Conservation (phyloP, 2,329 filamentous ascomycete genomes). For the Scedosporium minutisporum region DNA sequence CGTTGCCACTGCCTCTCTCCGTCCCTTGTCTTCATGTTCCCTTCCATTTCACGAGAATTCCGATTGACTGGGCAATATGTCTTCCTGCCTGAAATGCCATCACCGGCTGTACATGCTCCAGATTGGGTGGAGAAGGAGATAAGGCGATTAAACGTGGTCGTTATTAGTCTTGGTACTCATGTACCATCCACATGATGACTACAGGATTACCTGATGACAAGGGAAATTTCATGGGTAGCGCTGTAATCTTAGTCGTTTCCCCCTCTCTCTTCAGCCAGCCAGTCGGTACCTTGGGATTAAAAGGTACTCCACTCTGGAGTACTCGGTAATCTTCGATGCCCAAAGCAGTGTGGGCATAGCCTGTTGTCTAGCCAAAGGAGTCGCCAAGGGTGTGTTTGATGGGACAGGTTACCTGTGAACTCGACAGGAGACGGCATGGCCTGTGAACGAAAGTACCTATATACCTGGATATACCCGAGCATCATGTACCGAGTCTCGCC, state of each 20-base stretch:
- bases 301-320: neutral
- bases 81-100: neutral
- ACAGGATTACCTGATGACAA: neutral
- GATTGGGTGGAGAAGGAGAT: neutral
- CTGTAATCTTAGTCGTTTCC: neutral
- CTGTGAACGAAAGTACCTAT: neutral
- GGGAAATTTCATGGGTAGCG: neutral
- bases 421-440: neutral
- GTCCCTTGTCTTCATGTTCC: neutral
- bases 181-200: neutral
- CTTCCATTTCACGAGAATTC: neutral
- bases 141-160: neutral
- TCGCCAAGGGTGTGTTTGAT: neutral
- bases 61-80: constrained; percentile 1
- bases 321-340: neutral
- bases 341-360: neutral
- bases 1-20: no score
- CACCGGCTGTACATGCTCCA: no score
- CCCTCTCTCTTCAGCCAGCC: no score
- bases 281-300: neutral
- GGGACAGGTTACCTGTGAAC: neutral
- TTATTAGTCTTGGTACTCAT: neutral
- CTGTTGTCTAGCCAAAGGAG: neutral
- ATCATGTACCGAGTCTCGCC: neutral
- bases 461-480: neutral